Evolutionary conservation across 2,329 filamentous ascomycete genomes (phyloP).

Genomic region (Talaromyces amestolkiae): DNA sequence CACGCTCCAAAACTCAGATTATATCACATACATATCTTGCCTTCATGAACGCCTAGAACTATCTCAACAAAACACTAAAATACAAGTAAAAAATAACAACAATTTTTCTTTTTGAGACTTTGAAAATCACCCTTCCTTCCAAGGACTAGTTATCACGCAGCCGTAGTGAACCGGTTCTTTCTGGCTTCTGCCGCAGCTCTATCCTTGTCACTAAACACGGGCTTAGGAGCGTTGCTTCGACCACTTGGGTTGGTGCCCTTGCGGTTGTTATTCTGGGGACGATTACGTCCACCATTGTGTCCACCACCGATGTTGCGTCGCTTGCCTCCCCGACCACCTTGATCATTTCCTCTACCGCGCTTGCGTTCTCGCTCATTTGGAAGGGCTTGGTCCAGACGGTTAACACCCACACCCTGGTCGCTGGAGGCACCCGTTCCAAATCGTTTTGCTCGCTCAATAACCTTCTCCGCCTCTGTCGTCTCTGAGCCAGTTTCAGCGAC

Average conservation of each 20-base stretch:
- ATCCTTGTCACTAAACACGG: slow-evolving; percentile 42
- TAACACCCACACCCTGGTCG: slow-evolving; percentile 31
- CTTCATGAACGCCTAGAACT: slow-evolving; percentile 7
- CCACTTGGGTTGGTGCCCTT: slow-evolving; percentile 17
- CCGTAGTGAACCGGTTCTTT: slow-evolving; percentile 47
- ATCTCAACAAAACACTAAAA: background rate
- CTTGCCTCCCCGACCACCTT: slow-evolving; percentile 43
- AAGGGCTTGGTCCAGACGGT: slow-evolving; percentile 47
- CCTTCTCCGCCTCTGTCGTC: slow-evolving; percentile 44
- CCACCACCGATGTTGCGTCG: slow-evolving; percentile 35
- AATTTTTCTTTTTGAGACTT: background rate
- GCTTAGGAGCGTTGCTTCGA: slow-evolving; percentile 23
- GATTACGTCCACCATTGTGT: slow-evolving; percentile 31
- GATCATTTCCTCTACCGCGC: slow-evolving; percentile 39
- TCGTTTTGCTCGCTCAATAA: slow-evolving; percentile 47
- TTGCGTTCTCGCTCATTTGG: slow-evolving; percentile 43
- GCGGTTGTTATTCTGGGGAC: slow-evolving; percentile 23
- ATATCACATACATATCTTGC: background rate
- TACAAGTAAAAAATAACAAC: slow-evolving; percentile 1
- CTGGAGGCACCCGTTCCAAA: slow-evolving; percentile 39
- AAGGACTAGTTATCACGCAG: slow-evolving; percentile 23
- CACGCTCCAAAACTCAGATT: background rate
- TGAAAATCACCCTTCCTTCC: background rate
- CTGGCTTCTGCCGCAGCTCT: slow-evolving; percentile 45
- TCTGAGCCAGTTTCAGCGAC: slow-evolving; percentile 40